Evolutionary conservation across 768 basidiomycete species (phyloP), one percentile per base, ranked within the genome.

Genomic region (Macrolepiota fuliginosa): DNA sequence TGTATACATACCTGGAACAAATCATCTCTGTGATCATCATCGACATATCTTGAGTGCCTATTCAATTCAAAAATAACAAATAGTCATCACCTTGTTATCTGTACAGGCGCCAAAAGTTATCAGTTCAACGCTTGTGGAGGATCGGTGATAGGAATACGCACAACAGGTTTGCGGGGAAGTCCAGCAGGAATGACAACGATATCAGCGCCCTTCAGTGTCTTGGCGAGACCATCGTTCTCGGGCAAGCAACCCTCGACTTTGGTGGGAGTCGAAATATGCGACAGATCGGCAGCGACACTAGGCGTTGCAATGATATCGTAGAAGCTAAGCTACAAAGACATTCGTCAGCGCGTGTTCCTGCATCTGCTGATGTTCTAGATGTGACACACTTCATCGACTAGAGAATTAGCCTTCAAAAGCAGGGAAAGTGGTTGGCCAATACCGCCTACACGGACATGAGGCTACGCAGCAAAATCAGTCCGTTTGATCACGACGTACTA

Each of bases 221-320:
- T 91, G 77, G 89, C 85, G 64, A 96, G 81, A 36, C 93, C 93
- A 63, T 91, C 90, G 68, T 95, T 81, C 39, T 88, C 81, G 62
- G 89, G 83, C 17, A 94, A 83, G 73, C 81, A 90, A n/a, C 94
- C 95, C 62, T 83, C 80, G 32, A 94, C 89, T 74, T 90, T 90
- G 46, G 94, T 87, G 11, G 90, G 87, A 40, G 95, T 96, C 56
- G 91, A 82, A 76, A 98, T 96, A 74, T 98, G 96, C 60, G 91
- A 90, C 61, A 98, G 81, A 79, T 99, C 96, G 62, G 88, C 92
- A 37, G 95, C 94, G 64, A 99, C 96, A 71, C 96, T 96, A 15
- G 94, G 94, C n/a, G 95, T 91, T 75, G 94, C 92, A 69, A 96
- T 93, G 76, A 98, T 96, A 93, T 98, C 96, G 73, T 83, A 98